Base-by-base conservation (phyloP, 345 rosid genomes). In the Salix caprea region DNA sequence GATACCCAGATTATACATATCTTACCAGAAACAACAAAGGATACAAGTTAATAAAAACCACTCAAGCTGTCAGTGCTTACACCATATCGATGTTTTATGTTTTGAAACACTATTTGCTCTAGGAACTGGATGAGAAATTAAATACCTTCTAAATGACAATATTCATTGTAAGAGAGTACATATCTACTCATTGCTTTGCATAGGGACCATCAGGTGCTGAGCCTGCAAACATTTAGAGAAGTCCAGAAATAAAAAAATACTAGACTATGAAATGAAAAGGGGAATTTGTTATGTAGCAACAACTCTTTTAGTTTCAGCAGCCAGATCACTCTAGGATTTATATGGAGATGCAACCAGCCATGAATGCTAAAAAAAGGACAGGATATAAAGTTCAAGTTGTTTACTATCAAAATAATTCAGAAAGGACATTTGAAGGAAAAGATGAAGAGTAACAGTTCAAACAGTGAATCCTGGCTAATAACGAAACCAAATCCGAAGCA, bases 141-240 rank as follows among this genome's bases (percentile, higher is more conserved):
- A 80, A 70, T 70, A 30, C 74, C 21, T 42, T 72, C 40, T 54
- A 65, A 56, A 21, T 65, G 40, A 60, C 64, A 54, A 60, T 70
- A 65, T 67, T 65, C n/a, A 30, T 34, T 39, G 66, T 62, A 36
- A 23, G n/a, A n/a, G 56, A 66, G 67, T 32, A n/a, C 23, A 48
- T 65, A n/a, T 26, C 77, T 88, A 86, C 76, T 92, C 91, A 18
- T 84, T 72, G 77, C 88, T 88, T 71, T 86, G 94, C 92, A 85
- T 90, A 12, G 87, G 92, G 82, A 86, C 86, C 86, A 88, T 86
- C 86, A 87, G 69, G 84, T 90, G 92, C 77, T 85, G 93, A 62
- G 75, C 90, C 93, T 94, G 85, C 72, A 62, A 58, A 54, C 42
- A 28, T 39, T 36, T 44, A 50, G 24, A 67, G 34, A 36, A 56